Conservation (phyloP, 2,329 filamentous ascomycete species). For the Aurifilum marmelostoma region DNA sequence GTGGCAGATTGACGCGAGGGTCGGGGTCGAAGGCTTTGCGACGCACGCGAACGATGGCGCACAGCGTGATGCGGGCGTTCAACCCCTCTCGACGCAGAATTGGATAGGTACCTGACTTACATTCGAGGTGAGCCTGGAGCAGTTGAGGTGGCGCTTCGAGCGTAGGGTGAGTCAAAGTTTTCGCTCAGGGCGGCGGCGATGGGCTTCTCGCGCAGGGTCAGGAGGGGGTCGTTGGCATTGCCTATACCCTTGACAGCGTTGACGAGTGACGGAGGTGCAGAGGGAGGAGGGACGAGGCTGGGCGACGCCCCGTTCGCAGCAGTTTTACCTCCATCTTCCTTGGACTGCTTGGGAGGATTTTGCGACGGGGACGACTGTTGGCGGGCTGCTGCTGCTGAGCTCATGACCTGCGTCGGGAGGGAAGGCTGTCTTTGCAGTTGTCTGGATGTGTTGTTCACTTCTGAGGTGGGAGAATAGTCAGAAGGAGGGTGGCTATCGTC, state of each 20-base stretch:
- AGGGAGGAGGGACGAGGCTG: conserved; percentile 31
- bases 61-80: background rate
- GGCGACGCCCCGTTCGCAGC: conserved; percentile 34
- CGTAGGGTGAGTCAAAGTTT: conserved; percentile 57
- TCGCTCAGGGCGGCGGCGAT: conserved; percentile 40
- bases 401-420: conserved; percentile 40
- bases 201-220: conserved; percentile 38
- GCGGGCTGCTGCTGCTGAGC: conserved; percentile 40
- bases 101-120: conserved; percentile 47
- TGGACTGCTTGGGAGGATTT: conserved; percentile 35
- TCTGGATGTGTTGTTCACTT: conserved; percentile 7
- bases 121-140: conserved; percentile 62
- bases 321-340: conserved; percentile 21
- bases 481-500: background rate
- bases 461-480: conserved; percentile 11
- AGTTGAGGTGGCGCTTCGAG: conserved; percentile 61
- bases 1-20: conserved; percentile 30
- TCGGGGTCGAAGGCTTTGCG: conserved; percentile 15
- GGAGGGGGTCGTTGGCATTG: conserved; percentile 41
- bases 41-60: background rate
- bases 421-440: conserved; percentile 31
- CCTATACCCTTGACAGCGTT: conserved; percentile 44
- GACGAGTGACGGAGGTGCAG: conserved; percentile 35
- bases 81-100: no score
- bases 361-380: conserved; percentile 35